Evolutionary conservation across 805 yeast species (phyloP), one percentile per base, ranked within the genome.

Genomic region (Spathaspora hagerdaliae): DNA sequence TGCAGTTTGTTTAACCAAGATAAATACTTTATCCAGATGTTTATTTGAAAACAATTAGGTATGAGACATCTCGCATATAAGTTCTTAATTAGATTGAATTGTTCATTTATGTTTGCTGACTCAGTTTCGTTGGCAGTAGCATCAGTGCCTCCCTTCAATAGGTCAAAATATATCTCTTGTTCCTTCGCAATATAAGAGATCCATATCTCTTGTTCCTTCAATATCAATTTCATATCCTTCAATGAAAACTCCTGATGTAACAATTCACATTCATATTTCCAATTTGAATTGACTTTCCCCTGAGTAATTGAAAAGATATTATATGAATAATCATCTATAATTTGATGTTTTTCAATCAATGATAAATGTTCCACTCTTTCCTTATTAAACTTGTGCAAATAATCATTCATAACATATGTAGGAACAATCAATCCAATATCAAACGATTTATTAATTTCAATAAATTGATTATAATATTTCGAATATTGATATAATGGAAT

Each of bases 401-500:
- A 56, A 6, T 51, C 55, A 4, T 52, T 41, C 8, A 64, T 48
- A 11, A 27, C 41, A 39, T 32, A 12, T 2, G 37, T 35, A 2
- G 47, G 48, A 7, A 62, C 27, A 5, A 72, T 50, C n/a, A 64
- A 62, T 2, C 54, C 47, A 2, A 74, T 45, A 6, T 53, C 55
- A 57, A 66, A 65, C 29, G 62, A 57, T 41, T 69, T 65, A 49
- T 59, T 57, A 49, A 70, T 50, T 51, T 69, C 69, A 48, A 67
- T 55, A 57, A 80, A 63, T 56, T 72, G 58, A 67, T 70, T 81
- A 56, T 79, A 86, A 60, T 84, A 92, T 51, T 78, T 81, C 0
- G 97, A 84, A 60, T 89, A 91, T 56, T 90, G 96, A 63, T 92
- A 92, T 38, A 92, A 64, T 0, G 98, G 98, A 2, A 87, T 69